Evolutionary conservation across 2,329 filamentous ascomycete species (phyloP), one percentile per base, ranked within the genome.

Genomic region (Simplicillium aogashimaense): DNA sequence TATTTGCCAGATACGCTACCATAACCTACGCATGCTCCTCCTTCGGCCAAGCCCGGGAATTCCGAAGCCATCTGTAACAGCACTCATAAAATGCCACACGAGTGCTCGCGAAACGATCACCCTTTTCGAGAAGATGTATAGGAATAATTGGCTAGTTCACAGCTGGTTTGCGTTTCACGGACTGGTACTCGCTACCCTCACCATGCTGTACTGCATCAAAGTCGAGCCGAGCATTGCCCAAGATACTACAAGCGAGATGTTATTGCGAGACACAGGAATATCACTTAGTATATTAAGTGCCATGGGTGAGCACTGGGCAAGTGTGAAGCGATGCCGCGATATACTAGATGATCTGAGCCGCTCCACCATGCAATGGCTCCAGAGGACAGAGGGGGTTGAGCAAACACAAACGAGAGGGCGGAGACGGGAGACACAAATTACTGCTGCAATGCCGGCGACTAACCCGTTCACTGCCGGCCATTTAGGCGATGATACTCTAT

Each of bases 1-100:
- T 12, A 53, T 64, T 0, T 71, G 69, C 32, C 57, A 66, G 32
- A 54, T 69, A 3, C 65, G 65, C 25, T 72, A 70, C 20, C 65
- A 74, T 35, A 60, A 64, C 11, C 50, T 72, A 4, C 63, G 64
- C 37, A 67, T 75, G 55, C 53, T 76, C 0, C 49, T 75, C 0
- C 47, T 74, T 4, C 60, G 70, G 3, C 71, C 72, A 0, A 75
- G 67, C 29, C 72, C 72, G 0, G 67, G 63, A 0, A 70, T 75
- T 17, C 69, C 68, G 0, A 63, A 63, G 1, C 71, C 72, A 0
- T 56, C 66, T 0, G 52, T 56, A 3, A 58, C 63, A 2, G 50
- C 60, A 1, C 49, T 74, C 1, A 43, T 50, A 0, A 50, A 56
- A 12, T 76, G 71, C 29, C 64, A 68, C 31, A 49, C 56, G 1